Evolutionary conservation across 495 filamentous ascomycete genomes (phyloP), one percentile per base, ranked within the genome.

Genomic region (Staphylotrichum longicolle): DNA sequence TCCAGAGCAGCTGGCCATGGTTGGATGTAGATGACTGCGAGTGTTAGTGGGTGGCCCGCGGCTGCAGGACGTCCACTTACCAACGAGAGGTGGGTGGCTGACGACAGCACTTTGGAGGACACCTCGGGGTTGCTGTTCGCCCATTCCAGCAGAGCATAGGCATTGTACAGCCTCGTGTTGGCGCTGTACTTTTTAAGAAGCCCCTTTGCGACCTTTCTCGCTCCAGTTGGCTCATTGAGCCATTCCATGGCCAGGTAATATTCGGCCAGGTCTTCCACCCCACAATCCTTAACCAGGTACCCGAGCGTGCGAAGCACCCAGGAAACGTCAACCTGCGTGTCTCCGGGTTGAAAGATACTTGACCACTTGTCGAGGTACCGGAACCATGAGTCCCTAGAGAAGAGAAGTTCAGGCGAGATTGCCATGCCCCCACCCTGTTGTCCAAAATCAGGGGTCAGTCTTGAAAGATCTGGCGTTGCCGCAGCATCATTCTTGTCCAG

Each of bases 241-340:
- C 83, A 86, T 58, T 87, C 85, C 61, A 93, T 81, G 2, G 88
- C 86, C 9, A 98, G 76, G 58, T 84, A 77, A 63, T 91, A 92
- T 58, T 91, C 86, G 0, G 85, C 86, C 20, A 96, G 61, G 42
- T 75, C 68, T 47, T 87, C 81, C 47, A 83, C 68, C 30, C 68
- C 66, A 14, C 68, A 66, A 6, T 5, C 35, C 4, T 61, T 61
- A 37, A 85, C 80, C 2, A 96, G 69, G 27, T 80, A 72, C 53
- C 81, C 81, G 9, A 96, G 72, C 5, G 78, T 77, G 44, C 70
- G 72, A 9, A 76, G 73, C 8, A 84, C 70, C 81, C 84, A 91
- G 9, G 70, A 68, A 32, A 69, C 67, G 27, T 80, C 60, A 15
- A 77, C 65, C 41, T 69, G 68, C 35, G 66, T 61, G 20, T 49